Evolutionary conservation across 306 rosid species (phyloP), one percentile per base, ranked within the genome.

Genomic region (Astragalus membranaceus): DNA sequence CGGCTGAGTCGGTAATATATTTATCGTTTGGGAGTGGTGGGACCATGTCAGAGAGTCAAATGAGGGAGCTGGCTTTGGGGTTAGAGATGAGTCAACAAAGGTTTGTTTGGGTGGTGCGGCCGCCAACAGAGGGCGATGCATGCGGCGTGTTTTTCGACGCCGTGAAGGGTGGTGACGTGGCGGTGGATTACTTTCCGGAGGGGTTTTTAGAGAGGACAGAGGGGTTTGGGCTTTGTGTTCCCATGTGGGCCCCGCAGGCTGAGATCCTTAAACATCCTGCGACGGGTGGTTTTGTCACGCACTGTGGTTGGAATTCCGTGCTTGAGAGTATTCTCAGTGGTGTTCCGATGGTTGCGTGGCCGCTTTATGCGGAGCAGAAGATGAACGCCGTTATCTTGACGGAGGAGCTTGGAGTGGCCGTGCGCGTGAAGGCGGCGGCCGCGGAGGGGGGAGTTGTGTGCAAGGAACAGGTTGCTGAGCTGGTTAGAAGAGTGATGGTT

Each of bases 1-100:
- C 85, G 1, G 30, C 1, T 1, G 82, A 84, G 39, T 89, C 98
- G 0, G 92, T 89, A 29, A 8, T 92, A 0, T 85, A 77, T 9
- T 78, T 92, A 15, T 87, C 88, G 0, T 85, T 92, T 15, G 94
- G 97, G 29, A 92, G 94, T 2, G 96, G 96, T 0, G 97, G 94
- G 12, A 81, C 86, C 0, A 12, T 92, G 48, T 59, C 86, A 0
- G 44, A 4, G 32, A 74, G 51, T 15, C 98, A 92, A 41, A 82
- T 76, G 60, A 76, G 17, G 1, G 90, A 92, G 51, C n/a, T 89
- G 29, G 98, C 96, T 1, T 84, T 73, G 76, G 98, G 94, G 0
- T 76, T 92, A 62, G 98, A 92, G 80, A 13, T 87, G 63, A 92
- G 94, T 46, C 60, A 32, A 39, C 90, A 85, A 16, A 73, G 92